Percentiles rank a stretch among this genome's conserved stretches.
Evolutionary conservation across 768 basidiomycete species (phyloP).

Genomic region (Leccinum rimulosum): DNA sequence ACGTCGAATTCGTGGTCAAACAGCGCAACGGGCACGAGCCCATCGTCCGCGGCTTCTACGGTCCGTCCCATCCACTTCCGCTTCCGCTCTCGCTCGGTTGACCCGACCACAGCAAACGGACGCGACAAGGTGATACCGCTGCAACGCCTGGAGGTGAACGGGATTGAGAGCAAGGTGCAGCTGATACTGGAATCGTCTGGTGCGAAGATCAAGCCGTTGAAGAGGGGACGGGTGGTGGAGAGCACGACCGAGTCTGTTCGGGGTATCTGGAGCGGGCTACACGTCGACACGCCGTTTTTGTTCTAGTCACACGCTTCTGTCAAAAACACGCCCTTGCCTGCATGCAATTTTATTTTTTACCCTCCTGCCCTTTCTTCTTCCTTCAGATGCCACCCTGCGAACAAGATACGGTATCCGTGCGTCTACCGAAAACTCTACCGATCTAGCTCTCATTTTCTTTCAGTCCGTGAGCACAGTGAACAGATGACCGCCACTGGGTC

Average conservation of each 20-base stretch:
- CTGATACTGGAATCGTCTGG: constrained; percentile 87
- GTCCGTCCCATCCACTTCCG: constrained; percentile 37
- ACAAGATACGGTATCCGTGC: constrained; percentile 25
- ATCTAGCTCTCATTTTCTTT: background rate
- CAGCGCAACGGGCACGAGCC: constrained; percentile 76
- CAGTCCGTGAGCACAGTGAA: constrained; percentile 28
- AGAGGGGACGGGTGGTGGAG: constrained; percentile 63
- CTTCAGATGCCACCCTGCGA: constrained; percentile 11
- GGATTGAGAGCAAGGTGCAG: constrained; percentile 74
- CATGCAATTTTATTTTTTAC: constrained; percentile 15
- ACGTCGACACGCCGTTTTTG: constrained; percentile 67
- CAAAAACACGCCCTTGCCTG: constrained; percentile 34
- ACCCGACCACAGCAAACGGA: constrained; percentile 62
- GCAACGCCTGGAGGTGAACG: constrained; percentile 69
- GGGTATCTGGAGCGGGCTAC: constrained; percentile 89
- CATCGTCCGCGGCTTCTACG: constrained; percentile 79
- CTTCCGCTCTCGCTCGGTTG: constrained; percentile 6
- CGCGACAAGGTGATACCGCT: constrained; percentile 87
- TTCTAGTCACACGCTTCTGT: constrained; percentile 33
- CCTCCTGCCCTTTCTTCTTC: background rate
- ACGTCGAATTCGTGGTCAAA: constrained; percentile 82
- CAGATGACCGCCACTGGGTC: constrained; percentile 19
- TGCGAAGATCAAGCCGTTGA: constrained; percentile 77
- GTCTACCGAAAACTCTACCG: background rate
- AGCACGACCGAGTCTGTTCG: constrained; percentile 77